phyloP scores from a whole-genome alignment of 192 early-diverging fungal genomes.

The Coemansia reversa region DNA sequence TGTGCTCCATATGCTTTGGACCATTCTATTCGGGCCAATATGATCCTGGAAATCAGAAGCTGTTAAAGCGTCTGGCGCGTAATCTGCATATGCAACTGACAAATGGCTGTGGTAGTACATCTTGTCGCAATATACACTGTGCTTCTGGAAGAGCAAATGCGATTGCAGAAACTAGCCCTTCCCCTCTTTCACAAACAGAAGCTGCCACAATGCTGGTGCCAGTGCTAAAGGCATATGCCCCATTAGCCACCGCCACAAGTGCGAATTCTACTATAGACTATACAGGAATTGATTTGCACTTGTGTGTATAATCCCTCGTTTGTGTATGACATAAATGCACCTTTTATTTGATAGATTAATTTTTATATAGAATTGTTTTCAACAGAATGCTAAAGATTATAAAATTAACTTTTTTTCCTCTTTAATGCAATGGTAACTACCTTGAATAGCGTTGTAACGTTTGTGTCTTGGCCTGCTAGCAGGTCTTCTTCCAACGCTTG shows the following conservation, averaged over 20 bases:
- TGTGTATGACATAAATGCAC: not conserved
- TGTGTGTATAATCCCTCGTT: conserved; percentile 24
- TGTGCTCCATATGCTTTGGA: conserved; percentile 79
- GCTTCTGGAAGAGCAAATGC: conserved; percentile 24
- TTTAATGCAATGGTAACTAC: no score
- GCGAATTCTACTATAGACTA: conserved; percentile 20
- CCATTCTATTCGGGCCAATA: conserved; percentile 76
- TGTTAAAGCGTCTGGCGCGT: conserved; percentile 67
- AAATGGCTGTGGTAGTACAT: conserved; percentile 65
- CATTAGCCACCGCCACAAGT: conserved; percentile 10
- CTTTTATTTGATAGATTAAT: no score
- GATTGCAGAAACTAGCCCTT: not conserved
- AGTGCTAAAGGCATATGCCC: conserved; percentile 35
- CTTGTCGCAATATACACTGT: conserved; percentile 67
- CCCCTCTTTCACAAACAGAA: conserved; percentile 19
- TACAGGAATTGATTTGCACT: conserved; percentile 32
- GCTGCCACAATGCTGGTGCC: conserved; percentile 34
- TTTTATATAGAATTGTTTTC: no score
- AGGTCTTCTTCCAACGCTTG: no score
- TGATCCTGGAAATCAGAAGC: conserved; percentile 74
- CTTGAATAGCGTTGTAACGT: no score
- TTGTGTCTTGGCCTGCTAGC: no score
- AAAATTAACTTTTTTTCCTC: no score
- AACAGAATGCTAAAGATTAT: no score
- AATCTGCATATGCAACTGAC: conserved; percentile 77